Percentiles rank a stretch among this genome's conserved stretches.
Conservation (phyloP, 176 grass and related monocot species). For the Miscanthus lutarioriparius region DNA sequence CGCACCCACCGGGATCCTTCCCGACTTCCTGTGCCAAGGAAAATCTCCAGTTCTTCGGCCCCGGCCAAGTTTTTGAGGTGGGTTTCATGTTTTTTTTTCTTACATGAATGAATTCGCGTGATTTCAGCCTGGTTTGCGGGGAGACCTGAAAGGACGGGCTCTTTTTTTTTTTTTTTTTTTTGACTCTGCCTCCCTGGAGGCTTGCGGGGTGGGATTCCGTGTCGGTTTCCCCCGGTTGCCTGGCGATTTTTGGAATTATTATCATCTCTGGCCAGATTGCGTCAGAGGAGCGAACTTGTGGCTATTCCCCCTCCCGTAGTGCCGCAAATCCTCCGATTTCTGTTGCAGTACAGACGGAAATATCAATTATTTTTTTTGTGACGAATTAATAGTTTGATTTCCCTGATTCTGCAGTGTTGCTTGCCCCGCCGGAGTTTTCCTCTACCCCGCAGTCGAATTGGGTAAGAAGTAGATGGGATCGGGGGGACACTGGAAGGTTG, state of each 20-base stretch:
- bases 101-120: background rate
- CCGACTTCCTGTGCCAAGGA: too few relatives aligned
- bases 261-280: slow-evolving; percentile 18
- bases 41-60: background rate
- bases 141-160: background rate
- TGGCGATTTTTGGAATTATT: background rate
- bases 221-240: background rate
- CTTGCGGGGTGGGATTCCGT: background rate
- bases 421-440: background rate
- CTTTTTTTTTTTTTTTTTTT: too few relatives aligned
- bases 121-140: slow-evolving; percentile 1
- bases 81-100: background rate
- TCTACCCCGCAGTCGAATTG: background rate
- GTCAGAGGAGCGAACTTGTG: background rate
- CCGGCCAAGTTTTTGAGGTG: slow-evolving; percentile 5
- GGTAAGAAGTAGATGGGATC: slow-evolving; percentile 39
- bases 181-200: background rate
- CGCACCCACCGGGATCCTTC: background rate
- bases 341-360: background rate
- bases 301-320: background rate
- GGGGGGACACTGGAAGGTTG: background rate
- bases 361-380: background rate
- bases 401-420: slow-evolving; percentile 40
- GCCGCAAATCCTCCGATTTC: background rate
- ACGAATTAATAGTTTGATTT: background rate